Evolutionary conservation across 164 flowering plant species (phyloP), one percentile per base, ranked within the genome.

Genomic region (Kingdonia uniflora): DNA sequence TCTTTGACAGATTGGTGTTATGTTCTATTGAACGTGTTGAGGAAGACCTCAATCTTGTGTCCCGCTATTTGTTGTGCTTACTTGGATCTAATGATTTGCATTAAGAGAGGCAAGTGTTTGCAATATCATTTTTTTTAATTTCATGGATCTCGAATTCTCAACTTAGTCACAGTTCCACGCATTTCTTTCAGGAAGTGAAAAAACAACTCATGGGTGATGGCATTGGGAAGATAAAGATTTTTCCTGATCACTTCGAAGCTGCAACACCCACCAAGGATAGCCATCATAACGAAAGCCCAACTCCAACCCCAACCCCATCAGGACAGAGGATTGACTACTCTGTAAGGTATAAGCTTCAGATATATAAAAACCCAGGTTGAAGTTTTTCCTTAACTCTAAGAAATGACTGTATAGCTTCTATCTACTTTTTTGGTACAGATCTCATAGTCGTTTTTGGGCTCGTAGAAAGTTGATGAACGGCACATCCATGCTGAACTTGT

Each of bases 161-260:
- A 29, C 8, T 29, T 49, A 42, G 15, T 2, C 23, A 45, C 11
- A 26, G 43, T 17, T 53, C 11, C 33, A n/a, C 16, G 25, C 19
- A 2, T 19, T 29, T 49, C 16, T 51, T 43, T 54, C 19, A 42
- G 56, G 54, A 33, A 48, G 22, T 62, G 38, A 16, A 51, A 17
- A 57, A 59, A 64, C 76, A 29, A 29, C 35, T 78, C 51, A 90
- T 90, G 95, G 95, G 73, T 66, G 92, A 79, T 67, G 62, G 74
- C 64, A 72, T 65, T 65, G 68, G 81, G 51, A 80, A 67, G 22
- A 57, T 82, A 62, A 59, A 77, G 61, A 57, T 87, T 42, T 66
- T 74, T 49, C 77, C 76, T 4, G 82, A 91, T 65, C 74, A 91
- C 64, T 91, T 91, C 68, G 69, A 68, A 54, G 77, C 68, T 35